Base-by-base conservation (phyloP, 805 yeast species). In the Lipomyces anomalus region DNA sequence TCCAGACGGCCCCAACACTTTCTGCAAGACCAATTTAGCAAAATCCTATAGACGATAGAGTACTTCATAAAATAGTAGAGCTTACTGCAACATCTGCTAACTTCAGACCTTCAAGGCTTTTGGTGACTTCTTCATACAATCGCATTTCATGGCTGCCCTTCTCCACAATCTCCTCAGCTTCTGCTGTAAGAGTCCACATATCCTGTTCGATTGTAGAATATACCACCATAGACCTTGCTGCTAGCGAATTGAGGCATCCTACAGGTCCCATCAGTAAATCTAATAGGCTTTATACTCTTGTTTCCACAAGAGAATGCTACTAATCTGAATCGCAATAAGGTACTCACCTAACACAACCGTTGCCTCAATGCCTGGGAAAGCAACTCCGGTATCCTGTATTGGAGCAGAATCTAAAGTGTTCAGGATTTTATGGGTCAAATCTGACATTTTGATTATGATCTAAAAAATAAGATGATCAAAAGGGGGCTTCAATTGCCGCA, bases 81-180 rank as follows among this genome's bases (percentile, higher is more conserved):
- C 56, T 13, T 38, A 51, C 55, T 22, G 42, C 16, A 30, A 51
- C 50, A 17, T 90, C 97, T 21, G 83, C 64, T 57, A 92, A 80
- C 61, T 84, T 85, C 59, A 92, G 73, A 30, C 90, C 88, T 46
- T 84, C 95, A 41, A 89, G 67, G 38, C 82, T 71, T 57, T 79
- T 75, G 44, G 84, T 71, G 37, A 92, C 87, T 62, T 81, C 85
- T 43, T 77, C 73, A 53, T 86, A 74, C 39, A 92, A 73, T 57
- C 95, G 78, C 60, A 75, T 77, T 69, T 92, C 98, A 61, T 92
- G 97, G 26, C 97, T 86, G 5, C 98, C 98, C 44, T 84, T 69
- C 11, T 67, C 65, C 16, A 85, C 74, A 49, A 89, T 84, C 35
- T 84, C 89, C 56, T 77, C 67, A 40, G 95, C 97, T 70, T 92